Base-by-base conservation (phyloP, 352 stramenopile genomes). In the Thraustotheca clavata region DNA sequence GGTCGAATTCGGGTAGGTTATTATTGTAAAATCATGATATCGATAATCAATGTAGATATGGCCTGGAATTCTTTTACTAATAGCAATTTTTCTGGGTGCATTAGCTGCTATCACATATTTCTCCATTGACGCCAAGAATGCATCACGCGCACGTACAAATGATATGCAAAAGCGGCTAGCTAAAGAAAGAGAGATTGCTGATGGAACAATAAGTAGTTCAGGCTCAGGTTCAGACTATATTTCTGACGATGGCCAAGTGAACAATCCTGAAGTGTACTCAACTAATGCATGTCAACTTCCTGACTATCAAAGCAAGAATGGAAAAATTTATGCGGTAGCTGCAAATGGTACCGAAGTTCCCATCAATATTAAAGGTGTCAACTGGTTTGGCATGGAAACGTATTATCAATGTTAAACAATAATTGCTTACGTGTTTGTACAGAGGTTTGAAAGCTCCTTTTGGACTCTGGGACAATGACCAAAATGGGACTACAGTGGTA, bases 291-390 rank as follows among this genome's bases (percentile, higher is more conserved):
- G 83, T 39, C 73, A 84, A 52, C 60, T 86, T 61, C 78, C 80
- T 9, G 75, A 91, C 54, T 91, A 89, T 66, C 71, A 85, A 62
- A 91, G 75, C 67, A 89, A 91, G 69, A 79, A 89, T 41, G 82
- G 82, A 3, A 63, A 77, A 27, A 70, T 91, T 22, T 68, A 74
- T 18, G 77, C 80, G 0, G 75, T 89, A 27, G 62, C 82, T 6
- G 59, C 69, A 14, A 91, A 91, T 61, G 79, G 82, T n/a, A 88
- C 79, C 0, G 76, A 88, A 20, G 68, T 91, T 3, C 65, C 75
- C 2, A 71, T 91, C 40, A 60, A 79, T 46, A 86, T 89, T 76
- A 91, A 91, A 62, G 79, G 81, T 11, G 67, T 88, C 14, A 90
- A 88, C 60, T 90, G 81, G 81, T 72, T 38, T 33, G 55, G 27